Evolutionary conservation across 495 filamentous ascomycete genomes (phyloP), one percentile per base, ranked within the genome.

Genomic region (Xylaria venustula): DNA sequence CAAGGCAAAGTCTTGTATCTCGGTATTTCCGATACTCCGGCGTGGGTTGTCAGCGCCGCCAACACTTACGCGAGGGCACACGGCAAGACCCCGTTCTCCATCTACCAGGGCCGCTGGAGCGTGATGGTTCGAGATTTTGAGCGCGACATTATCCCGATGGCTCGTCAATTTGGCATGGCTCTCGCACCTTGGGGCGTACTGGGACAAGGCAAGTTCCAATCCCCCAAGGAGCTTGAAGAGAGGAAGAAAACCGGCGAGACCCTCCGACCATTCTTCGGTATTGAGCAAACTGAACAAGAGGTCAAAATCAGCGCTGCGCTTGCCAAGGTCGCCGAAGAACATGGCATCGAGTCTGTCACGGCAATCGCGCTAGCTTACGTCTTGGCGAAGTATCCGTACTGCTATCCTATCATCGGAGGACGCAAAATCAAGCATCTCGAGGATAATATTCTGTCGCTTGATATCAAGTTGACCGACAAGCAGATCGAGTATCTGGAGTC

Each of bases 71-170:
- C 87, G 0, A 75, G 81, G 11, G 77, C 76, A 2, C 75, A 85
- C 57, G 86, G 84, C 61, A 82, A 85, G 64, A 83, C 82, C 0
- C 85, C 78, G 7, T 88, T 91, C 72, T 75, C 70, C 44, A 74
- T 90, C 59, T 91, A 91, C 73, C 87, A 90, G 71, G 88, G 87
- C 41, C 74, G 71, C 11, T 90, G 87, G 87, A 87, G 79, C 64
- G 78, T 82, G 54, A 63, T 78, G 71, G 25, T 68, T 1, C 76
- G 83, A 8, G 83, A 86, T 52, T 77, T 87, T 34, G 83, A 87
- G 67, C 75, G 83, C 2, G 84, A 87, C 12, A 84, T 87, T 47
- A 69, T 87, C 3, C 84, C 83, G 7, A 86, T 86, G 84, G 74
- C 76, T 45, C 69, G 76, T n/a, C 71, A 75, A 30, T 79, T 83